Base-by-base conservation (phyloP, 2,329 filamentous ascomycete species). In the Aspergillus pseudotamarii region DNA sequence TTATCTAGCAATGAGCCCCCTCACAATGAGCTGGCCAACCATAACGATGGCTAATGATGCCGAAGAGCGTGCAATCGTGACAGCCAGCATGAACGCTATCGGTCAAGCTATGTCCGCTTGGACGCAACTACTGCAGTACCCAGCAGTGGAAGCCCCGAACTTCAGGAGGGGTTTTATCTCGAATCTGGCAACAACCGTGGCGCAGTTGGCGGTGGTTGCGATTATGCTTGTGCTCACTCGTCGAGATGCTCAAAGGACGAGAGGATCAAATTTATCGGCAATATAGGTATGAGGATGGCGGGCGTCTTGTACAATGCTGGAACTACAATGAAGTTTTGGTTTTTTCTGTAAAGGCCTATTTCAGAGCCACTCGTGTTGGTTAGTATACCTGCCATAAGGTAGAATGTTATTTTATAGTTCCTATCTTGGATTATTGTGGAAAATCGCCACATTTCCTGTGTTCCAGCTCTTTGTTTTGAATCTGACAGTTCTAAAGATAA, bases 21-120 rank as follows among this genome's bases (percentile, higher is more conserved):
- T 80, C 58, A 76, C 75, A 9, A 80, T 80, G 79, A 75, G 74
- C 11, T 81, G 78, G 79, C 77, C 78, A 26, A 77, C 77, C 0
- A 68, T 78, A 2, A 68, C 73, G 10, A 79, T 79, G 76, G 71
- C 73, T 2, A 72, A 76, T 12, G 76, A 79, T 50, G 77, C 78
- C 9, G 79, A 81, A 59, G 79, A 81, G 63, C 71, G 79, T 23
- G 79, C 79, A 1, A 71, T 80, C 2, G 77, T 80, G 6, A 80
- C 77, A 19, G 78, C 78, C 0, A 80, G 77, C 34, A 81, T 81
- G 78, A 81, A 81, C 55, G 76, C 79, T 6, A 78, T 81, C 55
- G 79, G 79, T 1, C 79, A 81, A 63, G 79, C 73, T 2, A 79
- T 81, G 38, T 76, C 73, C 14, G 79, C 79, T 0, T 78, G 79